phyloP scores from a whole-genome alignment of 1,139 yeast genomes.

The Scheffersomyces parashehatae region DNA sequence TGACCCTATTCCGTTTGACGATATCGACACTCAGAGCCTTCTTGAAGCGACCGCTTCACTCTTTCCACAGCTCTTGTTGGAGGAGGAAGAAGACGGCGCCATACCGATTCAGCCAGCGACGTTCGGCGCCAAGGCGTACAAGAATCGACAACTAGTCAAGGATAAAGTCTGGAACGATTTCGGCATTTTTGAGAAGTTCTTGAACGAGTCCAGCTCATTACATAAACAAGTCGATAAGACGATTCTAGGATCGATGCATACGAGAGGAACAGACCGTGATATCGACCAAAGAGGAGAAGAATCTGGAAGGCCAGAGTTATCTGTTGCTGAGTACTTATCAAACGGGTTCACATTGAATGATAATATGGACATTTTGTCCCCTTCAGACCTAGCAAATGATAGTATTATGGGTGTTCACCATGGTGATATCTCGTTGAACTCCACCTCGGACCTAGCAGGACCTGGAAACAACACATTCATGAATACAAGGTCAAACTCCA shows the following conservation, averaged over 20 bases:
- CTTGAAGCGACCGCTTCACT: conserved; percentile 37
- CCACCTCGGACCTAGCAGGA: conserved; percentile 30
- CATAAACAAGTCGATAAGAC: conserved; percentile 31
- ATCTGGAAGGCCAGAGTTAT: conserved; percentile 1
- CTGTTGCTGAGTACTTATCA: conserved; percentile 37
- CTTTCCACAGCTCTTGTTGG: conserved; percentile 39
- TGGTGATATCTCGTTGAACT: conserved; percentile 33
- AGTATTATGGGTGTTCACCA: conserved; percentile 26
- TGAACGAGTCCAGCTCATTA: conserved; percentile 18
- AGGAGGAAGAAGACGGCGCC: conserved; percentile 45
- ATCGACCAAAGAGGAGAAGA: neutral
- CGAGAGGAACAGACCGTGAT: conserved; percentile 4
- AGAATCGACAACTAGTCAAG: conserved; percentile 31
- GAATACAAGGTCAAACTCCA: conserved; percentile 20
- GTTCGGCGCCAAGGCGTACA: conserved; percentile 41
- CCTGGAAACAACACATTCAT: conserved; percentile 32
- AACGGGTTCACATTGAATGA: conserved; percentile 31
- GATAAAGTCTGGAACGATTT: conserved; percentile 41
- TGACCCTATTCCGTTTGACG: conserved; percentile 43
- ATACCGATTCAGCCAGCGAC: conserved; percentile 38
- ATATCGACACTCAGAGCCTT: conserved; percentile 40
- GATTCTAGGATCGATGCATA: conserved; percentile 29
- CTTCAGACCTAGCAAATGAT: conserved; percentile 28
- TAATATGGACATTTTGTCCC: conserved; percentile 14
- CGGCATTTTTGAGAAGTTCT: conserved; percentile 31